Base-by-base conservation (phyloP, 1,284 basidiomycete genomes). In the Cryptococcus neoformans region DNA sequence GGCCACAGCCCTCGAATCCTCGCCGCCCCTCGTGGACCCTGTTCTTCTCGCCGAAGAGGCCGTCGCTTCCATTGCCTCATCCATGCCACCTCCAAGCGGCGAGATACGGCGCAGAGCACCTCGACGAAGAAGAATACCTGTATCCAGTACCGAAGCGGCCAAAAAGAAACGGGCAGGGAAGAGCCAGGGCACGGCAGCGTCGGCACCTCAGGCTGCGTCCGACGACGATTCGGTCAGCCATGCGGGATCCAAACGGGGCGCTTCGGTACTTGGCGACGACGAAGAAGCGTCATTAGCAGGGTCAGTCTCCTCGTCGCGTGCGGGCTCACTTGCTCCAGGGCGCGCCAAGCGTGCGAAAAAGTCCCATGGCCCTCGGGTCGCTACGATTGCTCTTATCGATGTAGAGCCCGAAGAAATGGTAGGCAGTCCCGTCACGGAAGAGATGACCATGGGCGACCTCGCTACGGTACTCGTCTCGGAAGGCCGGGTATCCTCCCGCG, bases 401-500 rank as follows among this genome's bases (percentile, higher is more conserved):
- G 60, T 67, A 5, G 56, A 66, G 45, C 63, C 58, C 3, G 64
- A 68, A 48, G 64, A 67, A 11, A 56, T 69, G 52, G 63, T 74
- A 7, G 70, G 68, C 35, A 55, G 55, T 11, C 53, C 60, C 14
- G 59, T 70, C 21, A 60, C 69, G 51, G 53, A 56, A 0, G 55
- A 55, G 36, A 55, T 63, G 36, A 64, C 60, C 6, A 65, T 70
- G 56, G 59, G 59, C 12, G 62, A 69, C 44, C 55, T 70, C 2
- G 70, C 67, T 4, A 67, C 66, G 2, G 60, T 55, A 2, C 53
- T 64, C 10, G 58, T 61, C 1, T 57, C 64, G 0, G 64, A 70
- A 44, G 70, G 72, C 3, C 63, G 62, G 11, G 69, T 72, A 0
- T 70, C 68, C 0, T 56, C 62, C 0, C 64, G 70, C 14, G 66